phyloP scores from a whole-genome alignment of 257 asterid species.

The Phtheirospermum japonicum region DNA sequence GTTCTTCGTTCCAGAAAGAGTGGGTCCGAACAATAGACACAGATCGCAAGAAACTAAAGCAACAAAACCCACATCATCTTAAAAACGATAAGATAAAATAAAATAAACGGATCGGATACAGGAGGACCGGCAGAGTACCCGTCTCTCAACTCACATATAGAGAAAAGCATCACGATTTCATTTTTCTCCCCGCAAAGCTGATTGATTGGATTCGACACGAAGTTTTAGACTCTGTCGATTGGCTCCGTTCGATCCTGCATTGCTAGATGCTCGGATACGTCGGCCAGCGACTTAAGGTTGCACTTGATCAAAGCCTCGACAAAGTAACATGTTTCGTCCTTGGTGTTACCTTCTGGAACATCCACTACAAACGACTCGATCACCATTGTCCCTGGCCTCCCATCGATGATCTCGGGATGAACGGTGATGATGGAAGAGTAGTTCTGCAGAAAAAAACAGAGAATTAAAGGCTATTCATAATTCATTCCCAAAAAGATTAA shows the following conservation, averaged over 20 bases:
- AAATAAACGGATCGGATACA: slow-evolving; percentile 24
- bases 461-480: background rate
- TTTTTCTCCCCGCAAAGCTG: no score
- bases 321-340: slow-evolving; percentile 76
- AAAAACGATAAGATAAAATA: slow-evolving; percentile 14
- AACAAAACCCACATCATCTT: slow-evolving; percentile 39
- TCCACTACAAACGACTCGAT: slow-evolving; percentile 86
- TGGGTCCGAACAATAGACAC: background rate
- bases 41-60: slow-evolving; percentile 26
- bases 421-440: slow-evolving; percentile 72
- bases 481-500: background rate
- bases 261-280: slow-evolving; percentile 73
- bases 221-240: slow-evolving; percentile 41
- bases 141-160: slow-evolving; percentile 43
- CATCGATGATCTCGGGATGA: slow-evolving; percentile 75
- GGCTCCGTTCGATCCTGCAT: slow-evolving; percentile 59
- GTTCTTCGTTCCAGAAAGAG: slow-evolving; percentile 26
- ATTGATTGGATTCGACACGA: no score
- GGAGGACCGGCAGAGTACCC: slow-evolving; percentile 35
- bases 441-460: slow-evolving; percentile 49
- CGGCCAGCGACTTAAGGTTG: slow-evolving; percentile 86
- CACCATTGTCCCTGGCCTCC: slow-evolving; percentile 77
- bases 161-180: no score
- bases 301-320: slow-evolving; percentile 83
- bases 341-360: slow-evolving; percentile 83